These are phyloP conservation scores for Vitis hybrid DNA, from an alignment of 177 flowering plant species.

Conservation along the genomic window DNA sequence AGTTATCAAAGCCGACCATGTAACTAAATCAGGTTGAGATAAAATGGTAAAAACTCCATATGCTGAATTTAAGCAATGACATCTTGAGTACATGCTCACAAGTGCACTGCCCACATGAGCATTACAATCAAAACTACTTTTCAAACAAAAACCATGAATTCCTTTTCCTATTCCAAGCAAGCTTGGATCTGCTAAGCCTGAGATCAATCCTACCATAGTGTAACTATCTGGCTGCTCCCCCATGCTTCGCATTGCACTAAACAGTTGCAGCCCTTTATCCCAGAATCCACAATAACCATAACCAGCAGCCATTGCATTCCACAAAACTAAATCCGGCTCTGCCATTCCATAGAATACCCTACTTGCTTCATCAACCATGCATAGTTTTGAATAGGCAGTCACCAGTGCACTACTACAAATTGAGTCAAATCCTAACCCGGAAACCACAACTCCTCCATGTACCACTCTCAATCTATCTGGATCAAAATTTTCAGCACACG, in stretches of 20 bases:
- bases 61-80: slow-evolving; percentile 51
- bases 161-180: slow-evolving; percentile 42
- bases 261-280: slow-evolving; percentile 42
- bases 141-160: slow-evolving; percentile 64
- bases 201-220: slow-evolving; percentile 59
- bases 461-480: slow-evolving; percentile 28
- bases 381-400: slow-evolving; percentile 58
- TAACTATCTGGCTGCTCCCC: slow-evolving; percentile 67
- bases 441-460: slow-evolving; percentile 50
- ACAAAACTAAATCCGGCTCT: slow-evolving; percentile 63
- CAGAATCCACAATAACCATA: slow-evolving; percentile 51
- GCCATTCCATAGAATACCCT: slow-evolving; percentile 44
- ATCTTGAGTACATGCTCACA: slow-evolving; percentile 77
- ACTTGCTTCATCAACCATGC: slow-evolving; percentile 49
- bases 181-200: slow-evolving; percentile 32
- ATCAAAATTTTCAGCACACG: slow-evolving; percentile 48
- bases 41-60: slow-evolving; percentile 43
- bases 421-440: slow-evolving; percentile 49
- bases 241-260: slow-evolving; percentile 39
- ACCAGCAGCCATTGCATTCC: slow-evolving; percentile 71
- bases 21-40: slow-evolving; percentile 59
- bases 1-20: slow-evolving; percentile 74
- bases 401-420: slow-evolving; percentile 67
- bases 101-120: slow-evolving; percentile 57
- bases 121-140: slow-evolving; percentile 44